Conservation (phyloP, 768 basidiomycete genomes). For the Termitomyces sp. region DNA sequence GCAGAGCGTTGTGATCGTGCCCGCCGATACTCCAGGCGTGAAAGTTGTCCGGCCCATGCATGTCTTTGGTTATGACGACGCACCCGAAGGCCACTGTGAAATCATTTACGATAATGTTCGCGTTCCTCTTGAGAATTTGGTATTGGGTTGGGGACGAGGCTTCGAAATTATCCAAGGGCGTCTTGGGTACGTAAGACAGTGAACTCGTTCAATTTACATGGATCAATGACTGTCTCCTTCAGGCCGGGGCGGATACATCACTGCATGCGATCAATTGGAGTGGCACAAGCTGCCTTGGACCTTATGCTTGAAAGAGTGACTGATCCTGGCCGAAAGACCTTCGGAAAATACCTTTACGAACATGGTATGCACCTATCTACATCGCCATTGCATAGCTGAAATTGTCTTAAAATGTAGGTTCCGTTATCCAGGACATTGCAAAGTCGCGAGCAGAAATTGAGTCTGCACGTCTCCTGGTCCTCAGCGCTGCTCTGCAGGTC, state of each 20-base stretch:
- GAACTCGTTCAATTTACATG: background rate
- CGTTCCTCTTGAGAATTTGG: constrained; percentile 76
- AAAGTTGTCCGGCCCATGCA: constrained; percentile 89
- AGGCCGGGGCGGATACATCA: constrained; percentile 96
- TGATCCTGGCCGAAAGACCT: constrained; percentile 88
- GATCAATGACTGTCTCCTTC: background rate
- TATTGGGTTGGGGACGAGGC: constrained; percentile 92
- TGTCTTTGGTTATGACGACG: constrained; percentile 93
- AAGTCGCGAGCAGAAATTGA: constrained; percentile 94
- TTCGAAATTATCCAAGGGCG: constrained; percentile 99
- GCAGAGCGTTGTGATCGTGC: constrained; percentile 95
- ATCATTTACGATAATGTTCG: constrained; percentile 93
- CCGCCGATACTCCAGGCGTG: constrained; percentile 81
- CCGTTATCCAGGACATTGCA: constrained; percentile 88
- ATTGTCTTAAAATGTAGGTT: constrained; percentile 42
- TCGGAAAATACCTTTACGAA: constrained; percentile 87
- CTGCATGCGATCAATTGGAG: constrained; percentile 96
- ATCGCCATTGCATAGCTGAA: background rate
- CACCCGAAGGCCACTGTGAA: constrained; percentile 96
- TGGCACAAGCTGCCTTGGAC: constrained; percentile 81
- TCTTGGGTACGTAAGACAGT: constrained; percentile 58
- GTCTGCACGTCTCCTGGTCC: constrained; percentile 77
- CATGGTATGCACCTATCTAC: constrained; percentile 58
- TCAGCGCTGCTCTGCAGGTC: constrained; percentile 87
- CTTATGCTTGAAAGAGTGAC: constrained; percentile 88